These are phyloP conservation scores for Rugosomyces carneus DNA, from an alignment of 1,284 basidiomycete genomes.

Conservation along the genomic window DNA sequence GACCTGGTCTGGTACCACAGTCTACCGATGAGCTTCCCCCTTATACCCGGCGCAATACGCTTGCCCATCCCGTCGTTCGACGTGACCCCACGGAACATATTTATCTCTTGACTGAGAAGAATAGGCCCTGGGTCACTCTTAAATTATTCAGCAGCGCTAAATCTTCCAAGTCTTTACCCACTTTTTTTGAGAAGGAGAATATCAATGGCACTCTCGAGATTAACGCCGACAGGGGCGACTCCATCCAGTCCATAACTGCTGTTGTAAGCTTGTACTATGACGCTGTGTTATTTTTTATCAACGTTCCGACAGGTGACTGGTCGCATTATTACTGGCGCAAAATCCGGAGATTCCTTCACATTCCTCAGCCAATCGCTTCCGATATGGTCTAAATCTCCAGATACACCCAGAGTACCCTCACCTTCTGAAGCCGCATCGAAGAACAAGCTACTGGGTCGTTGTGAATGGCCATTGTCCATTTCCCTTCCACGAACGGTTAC, in stretches of 20 bases:
- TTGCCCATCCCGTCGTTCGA: conserved; percentile 29
- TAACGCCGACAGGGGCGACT: conserved; percentile 39
- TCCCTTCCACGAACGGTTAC: conserved; percentile 33
- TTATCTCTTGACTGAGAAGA: conserved; percentile 34
- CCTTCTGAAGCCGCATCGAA: conserved; percentile 30
- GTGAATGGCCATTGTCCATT: conserved; percentile 40
- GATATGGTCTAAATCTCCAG: conserved; percentile 39
- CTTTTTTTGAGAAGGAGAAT: conserved; percentile 44
- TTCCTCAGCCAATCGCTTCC: conserved; percentile 36
- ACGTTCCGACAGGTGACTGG: conserved; percentile 33
- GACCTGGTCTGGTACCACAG: conserved; percentile 39
- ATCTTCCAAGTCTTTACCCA: conserved; percentile 39
- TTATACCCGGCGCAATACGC: conserved; percentile 41
- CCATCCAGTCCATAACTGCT: conserved; percentile 38
- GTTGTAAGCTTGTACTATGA: conserved; percentile 24
- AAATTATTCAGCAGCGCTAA: conserved; percentile 42
- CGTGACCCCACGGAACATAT: conserved; percentile 41
- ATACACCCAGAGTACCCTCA: conserved; percentile 31
- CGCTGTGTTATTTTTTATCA: no score
- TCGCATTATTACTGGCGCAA: conserved; percentile 40
- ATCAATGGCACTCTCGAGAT: conserved; percentile 39
- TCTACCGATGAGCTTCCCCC: conserved; percentile 38
- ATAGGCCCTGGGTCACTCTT: conserved; percentile 35
- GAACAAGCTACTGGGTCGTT: conserved; percentile 35
- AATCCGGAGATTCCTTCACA: conserved; percentile 32